Conservation (phyloP, 176 grass and related monocot genomes). For the Oryza longistaminata region DNA sequence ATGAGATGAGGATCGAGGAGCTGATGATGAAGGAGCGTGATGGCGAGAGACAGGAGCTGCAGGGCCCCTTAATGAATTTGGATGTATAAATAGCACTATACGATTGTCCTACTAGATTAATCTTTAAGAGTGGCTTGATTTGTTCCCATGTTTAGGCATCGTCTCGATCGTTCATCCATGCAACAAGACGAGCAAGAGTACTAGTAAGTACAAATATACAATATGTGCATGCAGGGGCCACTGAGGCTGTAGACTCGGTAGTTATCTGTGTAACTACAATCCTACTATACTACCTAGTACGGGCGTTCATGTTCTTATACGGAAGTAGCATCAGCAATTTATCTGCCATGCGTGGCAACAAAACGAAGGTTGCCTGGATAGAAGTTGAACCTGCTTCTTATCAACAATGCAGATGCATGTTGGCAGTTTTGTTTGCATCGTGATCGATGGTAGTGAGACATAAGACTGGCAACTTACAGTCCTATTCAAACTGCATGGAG, state of each 20-base stretch:
- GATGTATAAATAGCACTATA: not conserved
- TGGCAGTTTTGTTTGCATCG: not conserved
- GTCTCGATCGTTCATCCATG: not conserved
- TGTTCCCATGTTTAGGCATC: not conserved
- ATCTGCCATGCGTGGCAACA: slow-evolving; percentile 6
- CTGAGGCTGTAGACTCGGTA: too few relatives aligned
- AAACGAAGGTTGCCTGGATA: not conserved
- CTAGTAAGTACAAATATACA: not conserved
- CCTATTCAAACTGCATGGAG: too few relatives aligned
- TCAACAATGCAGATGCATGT: not conserved
- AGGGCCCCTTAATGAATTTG: not conserved
- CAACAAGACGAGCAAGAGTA: too few relatives aligned
- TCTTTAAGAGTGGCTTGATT: not conserved
- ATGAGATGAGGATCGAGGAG: slow-evolving; percentile 8
- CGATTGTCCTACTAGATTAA: not conserved
- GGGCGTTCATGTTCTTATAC: not conserved
- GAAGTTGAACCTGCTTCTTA: not conserved
- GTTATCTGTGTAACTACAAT: too few relatives aligned
- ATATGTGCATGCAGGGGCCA: not conserved
- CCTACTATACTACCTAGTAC: not conserved
- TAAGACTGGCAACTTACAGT: too few relatives aligned
- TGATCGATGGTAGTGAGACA: not conserved
- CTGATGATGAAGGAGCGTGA: not conserved
- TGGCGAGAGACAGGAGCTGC: not conserved
- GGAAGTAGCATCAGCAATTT: not conserved